Percentiles rank a stretch among this genome's conserved stretches.
These are phyloP conservation scores for Talaromyces sp. DNA, from an alignment of 2,329 filamentous ascomycete species.

Conservation along the genomic window DNA sequence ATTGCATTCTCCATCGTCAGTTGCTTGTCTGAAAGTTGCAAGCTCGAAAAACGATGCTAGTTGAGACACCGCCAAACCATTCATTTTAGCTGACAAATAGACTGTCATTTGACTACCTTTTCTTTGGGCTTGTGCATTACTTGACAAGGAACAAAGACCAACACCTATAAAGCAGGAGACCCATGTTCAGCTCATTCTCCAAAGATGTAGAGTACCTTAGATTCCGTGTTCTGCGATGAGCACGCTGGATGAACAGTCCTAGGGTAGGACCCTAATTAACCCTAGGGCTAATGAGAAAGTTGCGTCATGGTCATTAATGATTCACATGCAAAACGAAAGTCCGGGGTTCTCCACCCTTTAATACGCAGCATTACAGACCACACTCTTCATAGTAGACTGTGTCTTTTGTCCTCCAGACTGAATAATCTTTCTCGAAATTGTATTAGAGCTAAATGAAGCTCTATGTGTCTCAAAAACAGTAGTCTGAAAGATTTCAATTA, in stretches of 20 bases:
- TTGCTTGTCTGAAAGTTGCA: not conserved
- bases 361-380: not conserved
- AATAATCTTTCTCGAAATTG: too few species aligned
- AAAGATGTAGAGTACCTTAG: not conserved
- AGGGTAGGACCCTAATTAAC: not conserved
- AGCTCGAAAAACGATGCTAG: not conserved
- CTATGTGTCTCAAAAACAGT: not conserved
- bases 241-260: not conserved
- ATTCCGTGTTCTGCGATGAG: not conserved
- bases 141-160: not conserved
- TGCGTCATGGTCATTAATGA: not conserved
- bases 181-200: not conserved
- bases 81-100: not conserved
- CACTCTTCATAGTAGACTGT: too few species aligned
- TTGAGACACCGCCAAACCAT: not conserved
- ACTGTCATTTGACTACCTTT: not conserved
- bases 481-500: too few species aligned
- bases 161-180: not conserved
- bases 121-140: too few species aligned
- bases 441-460: too few species aligned
- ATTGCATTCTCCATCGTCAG: not conserved
- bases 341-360: constrained; percentile 2
- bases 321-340: constrained; percentile 3
- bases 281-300: not conserved
- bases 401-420: too few species aligned